Evolutionary conservation across 192 early-diverging fungal genomes (phyloP).

Genomic region (Mortierella hygrophila): DNA sequence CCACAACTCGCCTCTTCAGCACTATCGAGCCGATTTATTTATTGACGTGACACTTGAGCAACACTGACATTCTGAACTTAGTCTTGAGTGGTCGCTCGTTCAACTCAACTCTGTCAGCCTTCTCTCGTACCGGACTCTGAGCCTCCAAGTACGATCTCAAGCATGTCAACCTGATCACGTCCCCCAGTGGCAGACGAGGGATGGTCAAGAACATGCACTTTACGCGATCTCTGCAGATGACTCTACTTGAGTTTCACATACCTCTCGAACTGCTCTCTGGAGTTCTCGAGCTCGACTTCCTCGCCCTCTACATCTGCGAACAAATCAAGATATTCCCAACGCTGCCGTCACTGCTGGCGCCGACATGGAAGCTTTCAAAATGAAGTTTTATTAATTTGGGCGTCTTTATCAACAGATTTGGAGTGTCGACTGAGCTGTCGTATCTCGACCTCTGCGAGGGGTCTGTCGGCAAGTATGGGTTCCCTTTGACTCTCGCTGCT

Average conservation of each 20-base stretch:
- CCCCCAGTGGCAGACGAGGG: neutral
- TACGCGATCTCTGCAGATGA: neutral
- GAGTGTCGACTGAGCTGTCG: too few relatives aligned
- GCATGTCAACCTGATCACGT: neutral
- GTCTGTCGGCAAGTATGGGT: too few relatives aligned
- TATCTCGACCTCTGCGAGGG: too few relatives aligned
- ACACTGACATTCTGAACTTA: neutral
- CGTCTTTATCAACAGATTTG: too few relatives aligned
- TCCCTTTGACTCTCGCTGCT: too few relatives aligned
- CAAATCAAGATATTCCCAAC: too few relatives aligned
- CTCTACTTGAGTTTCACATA: neutral
- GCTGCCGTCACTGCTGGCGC: too few relatives aligned
- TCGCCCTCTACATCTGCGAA: too few relatives aligned
- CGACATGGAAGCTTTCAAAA: too few relatives aligned
- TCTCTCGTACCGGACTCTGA: neutral
- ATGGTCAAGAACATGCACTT: neutral
- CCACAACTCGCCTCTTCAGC: neutral
- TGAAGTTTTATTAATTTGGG: too few relatives aligned
- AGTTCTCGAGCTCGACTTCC: too few relatives aligned
- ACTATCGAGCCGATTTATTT: neutral
- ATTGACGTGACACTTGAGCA: neutral
- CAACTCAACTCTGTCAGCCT: neutral
- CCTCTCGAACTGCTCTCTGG: neutral
- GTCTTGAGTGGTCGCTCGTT: neutral
- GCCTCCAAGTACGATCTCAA: neutral